Evolutionary conservation across 768 basidiomycete species (phyloP), one percentile per base, ranked within the genome.

Genomic region (Cyclocybe cylindracea): DNA sequence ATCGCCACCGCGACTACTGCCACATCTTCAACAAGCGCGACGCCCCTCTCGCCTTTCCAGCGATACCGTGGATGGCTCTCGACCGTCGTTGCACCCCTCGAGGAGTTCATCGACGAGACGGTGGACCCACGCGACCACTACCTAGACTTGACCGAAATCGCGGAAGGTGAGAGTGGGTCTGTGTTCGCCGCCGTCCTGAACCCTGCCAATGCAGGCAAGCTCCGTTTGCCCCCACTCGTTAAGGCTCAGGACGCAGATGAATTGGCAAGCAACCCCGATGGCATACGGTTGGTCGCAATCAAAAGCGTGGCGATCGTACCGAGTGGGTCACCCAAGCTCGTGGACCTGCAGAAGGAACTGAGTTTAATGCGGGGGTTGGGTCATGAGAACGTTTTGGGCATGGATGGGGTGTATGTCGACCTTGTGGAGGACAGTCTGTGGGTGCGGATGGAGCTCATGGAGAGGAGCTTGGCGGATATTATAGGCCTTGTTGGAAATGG

Each of bases 371-470:
- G 70, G 43, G 74, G 78, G 11, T 44, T 88, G 45, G 66, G 75
- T 49, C 83, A 90, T 56, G 76, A 79, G 53, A 80, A 90, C 66
- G 61, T 92, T 6, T 70, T 93, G 14, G 67, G 76, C 3, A 79
- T 89, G 72, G 88, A 90, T 61, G 82, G 77, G 39, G 67, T 90
- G 18, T 90, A 89, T 66, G 84, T 89, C 29, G 82, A 86, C 59
- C 63, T 85, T 3, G 72, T 74, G 34, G 85, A 84, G 51, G 82
- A 83, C 55, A 79, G 84, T 51, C 67, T 94, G 35, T 94, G 91
- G 91, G 86, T 94, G 44, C 74, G 86, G 55, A 94, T 94, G 91
- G 90, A 92, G 66, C 79, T 93, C 32, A 91, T 94, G 91, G 89
- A 91, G 60, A 78, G 90, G 55, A 91, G 89, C 63, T 71, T 94